phyloP scores from a whole-genome alignment of 2,329 filamentous ascomycete genomes.

The Cercospora zeina region DNA sequence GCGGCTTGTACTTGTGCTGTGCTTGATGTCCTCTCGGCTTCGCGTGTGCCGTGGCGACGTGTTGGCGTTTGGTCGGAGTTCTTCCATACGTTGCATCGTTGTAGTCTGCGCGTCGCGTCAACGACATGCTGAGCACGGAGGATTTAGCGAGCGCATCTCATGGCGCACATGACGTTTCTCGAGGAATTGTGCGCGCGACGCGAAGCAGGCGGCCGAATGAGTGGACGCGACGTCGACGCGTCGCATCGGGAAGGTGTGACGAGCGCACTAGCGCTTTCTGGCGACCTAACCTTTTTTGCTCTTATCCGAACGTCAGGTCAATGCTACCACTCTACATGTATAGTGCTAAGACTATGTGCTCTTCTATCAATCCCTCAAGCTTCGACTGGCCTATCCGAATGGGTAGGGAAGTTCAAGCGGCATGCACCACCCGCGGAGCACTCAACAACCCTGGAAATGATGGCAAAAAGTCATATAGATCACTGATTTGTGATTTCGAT shows the following conservation, averaged over 20 bases:
- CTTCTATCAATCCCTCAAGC: too few species aligned
- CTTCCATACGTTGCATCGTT: too few species aligned
- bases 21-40: conserved; percentile 10
- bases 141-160: background rate
- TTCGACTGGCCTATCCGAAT: too few species aligned
- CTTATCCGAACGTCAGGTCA: too few species aligned
- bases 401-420: too few species aligned
- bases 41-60: background rate
- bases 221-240: conserved; percentile 7
- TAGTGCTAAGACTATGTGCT: too few species aligned
- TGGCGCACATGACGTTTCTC: background rate
- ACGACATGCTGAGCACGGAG: background rate
- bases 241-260: conserved; percentile 7
- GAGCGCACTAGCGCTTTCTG: background rate
- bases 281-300: too few species aligned
- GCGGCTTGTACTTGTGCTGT: conserved; percentile 19
- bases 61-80: conserved; percentile 1
- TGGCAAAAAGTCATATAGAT: too few species aligned
- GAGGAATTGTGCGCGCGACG: background rate
- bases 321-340: too few species aligned
- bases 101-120: background rate
- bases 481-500: too few species aligned
- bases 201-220: background rate
- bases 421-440: too few species aligned
- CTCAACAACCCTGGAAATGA: too few species aligned